phyloP scores from a whole-genome alignment of 257 asterid species.

The Salvia splendens region DNA sequence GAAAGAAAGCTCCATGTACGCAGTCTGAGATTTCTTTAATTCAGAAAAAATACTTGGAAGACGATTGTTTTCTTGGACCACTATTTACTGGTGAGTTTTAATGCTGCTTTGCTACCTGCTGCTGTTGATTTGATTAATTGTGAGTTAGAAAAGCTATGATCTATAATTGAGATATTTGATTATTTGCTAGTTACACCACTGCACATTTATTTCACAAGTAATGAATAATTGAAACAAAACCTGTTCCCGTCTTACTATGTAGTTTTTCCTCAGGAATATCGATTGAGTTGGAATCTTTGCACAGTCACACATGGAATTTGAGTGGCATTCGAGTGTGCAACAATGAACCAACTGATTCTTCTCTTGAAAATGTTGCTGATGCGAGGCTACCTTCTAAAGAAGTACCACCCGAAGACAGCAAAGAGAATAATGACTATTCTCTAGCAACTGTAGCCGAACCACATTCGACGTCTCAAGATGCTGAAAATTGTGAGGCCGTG shows the following conservation, averaged over 20 bases:
- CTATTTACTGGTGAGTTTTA: constrained; percentile 56
- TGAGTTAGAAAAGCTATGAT: background rate
- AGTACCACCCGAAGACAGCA: constrained; percentile 28
- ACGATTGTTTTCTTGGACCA: constrained; percentile 59
- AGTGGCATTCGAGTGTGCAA: constrained; percentile 49
- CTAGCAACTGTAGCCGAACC: constrained; percentile 37
- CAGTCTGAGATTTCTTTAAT: constrained; percentile 68
- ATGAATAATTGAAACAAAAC: background rate
- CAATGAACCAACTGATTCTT: constrained; percentile 39
- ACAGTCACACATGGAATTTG: constrained; percentile 57
- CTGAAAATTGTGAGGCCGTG: constrained; percentile 35
- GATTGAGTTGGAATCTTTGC: constrained; percentile 57
- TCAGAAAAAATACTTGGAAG: constrained; percentile 62
- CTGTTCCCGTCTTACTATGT: constrained; percentile 28
- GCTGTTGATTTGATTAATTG: background rate
- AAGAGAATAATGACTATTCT: constrained; percentile 32
- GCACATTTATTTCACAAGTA: background rate
- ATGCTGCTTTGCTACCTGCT: constrained; percentile 15
- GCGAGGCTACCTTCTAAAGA: constrained; percentile 36
- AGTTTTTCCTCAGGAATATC: constrained; percentile 57
- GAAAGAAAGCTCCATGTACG: constrained; percentile 92
- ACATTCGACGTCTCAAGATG: constrained; percentile 38
- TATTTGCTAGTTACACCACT: background rate
- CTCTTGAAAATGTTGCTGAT: constrained; percentile 40
- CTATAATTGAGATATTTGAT: background rate